phyloP scores from a whole-genome alignment of 805 yeast species.

The Maudiozyma turicensis region DNA sequence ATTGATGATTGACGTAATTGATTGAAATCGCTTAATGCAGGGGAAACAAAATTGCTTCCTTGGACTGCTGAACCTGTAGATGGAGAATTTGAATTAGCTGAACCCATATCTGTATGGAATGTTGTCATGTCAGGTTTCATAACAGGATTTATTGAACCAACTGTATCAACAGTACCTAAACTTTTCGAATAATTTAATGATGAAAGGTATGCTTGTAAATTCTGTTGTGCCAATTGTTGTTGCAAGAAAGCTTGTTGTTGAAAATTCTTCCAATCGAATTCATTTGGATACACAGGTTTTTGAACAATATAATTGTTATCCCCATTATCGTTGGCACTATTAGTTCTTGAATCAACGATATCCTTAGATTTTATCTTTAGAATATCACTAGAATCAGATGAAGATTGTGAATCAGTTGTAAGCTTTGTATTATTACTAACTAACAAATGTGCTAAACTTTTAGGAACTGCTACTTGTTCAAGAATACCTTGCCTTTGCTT shows the following conservation, averaged over 20 bases:
- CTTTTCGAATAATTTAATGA: conserved; percentile 12
- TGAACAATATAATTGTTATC: conserved; percentile 18
- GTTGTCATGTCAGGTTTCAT: not conserved
- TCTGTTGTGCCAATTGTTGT: conserved; percentile 29
- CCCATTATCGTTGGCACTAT: not conserved
- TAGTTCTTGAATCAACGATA: not conserved
- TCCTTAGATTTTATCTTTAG: not conserved
- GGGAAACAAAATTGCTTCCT: conserved; percentile 1
- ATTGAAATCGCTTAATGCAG: not conserved
- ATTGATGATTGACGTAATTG: not conserved
- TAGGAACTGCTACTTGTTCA: conserved; percentile 44
- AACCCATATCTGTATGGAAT: not conserved
- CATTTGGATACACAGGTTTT: conserved; percentile 22
- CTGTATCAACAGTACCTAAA: not conserved
- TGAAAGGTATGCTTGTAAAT: conserved; percentile 25
- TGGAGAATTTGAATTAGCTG: conserved; percentile 1
- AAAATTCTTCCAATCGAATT: conserved; percentile 26
- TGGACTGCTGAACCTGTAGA: not conserved
- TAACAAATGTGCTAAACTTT: conserved; percentile 42
- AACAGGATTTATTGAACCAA: not conserved
- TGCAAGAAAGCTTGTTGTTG: conserved; percentile 28
- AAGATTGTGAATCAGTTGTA: not conserved
- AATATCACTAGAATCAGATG: not conserved
- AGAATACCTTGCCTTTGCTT: conserved; percentile 40
- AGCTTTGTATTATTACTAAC: conserved; percentile 9